Evolutionary conservation across 129 eudicot species (phyloP), one percentile per base, ranked within the genome.

Genomic region (Centrapalus pauciflorus): DNA sequence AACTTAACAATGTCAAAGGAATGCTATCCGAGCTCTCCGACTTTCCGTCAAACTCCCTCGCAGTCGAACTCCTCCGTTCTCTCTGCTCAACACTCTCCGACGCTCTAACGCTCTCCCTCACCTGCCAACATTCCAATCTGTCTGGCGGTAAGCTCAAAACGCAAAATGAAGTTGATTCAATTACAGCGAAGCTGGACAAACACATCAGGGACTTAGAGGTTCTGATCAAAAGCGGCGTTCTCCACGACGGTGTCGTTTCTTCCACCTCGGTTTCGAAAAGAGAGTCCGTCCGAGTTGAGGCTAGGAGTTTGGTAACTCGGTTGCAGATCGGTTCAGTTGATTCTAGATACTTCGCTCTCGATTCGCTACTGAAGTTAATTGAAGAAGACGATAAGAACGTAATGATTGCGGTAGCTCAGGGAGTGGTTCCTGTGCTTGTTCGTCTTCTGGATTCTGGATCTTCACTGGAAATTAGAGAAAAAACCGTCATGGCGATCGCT

Each of bases 331-430:
- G 89, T 19, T 64, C 93, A 0, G 33, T 64, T 8, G 83, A 83
- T 38, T 82, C 90, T 34, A 83, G 74, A 69, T 71, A 12, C 70
- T 64, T 55, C 13, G 85, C 77, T 4, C 70, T 89, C 5, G 89
- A 85, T 4, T 82, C 82, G 41, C 25, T 85, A 0, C 21, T 78
- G 1, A 69, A 70, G 51, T 60, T 88, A 17, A 40, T 88, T 0
- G 55, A 83, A 3, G 83, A 76, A 35, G 87, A 88, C 20, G 96
- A 85, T 49, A 88, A 85, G 65, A 82, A 88, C 4, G 85, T 88
- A 0, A 6, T 82, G 2, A 80, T 85, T 13, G 83, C 87, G 13
- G 92, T 85, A 26, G 87, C 85, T n/a, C 94, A 85, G 57, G 96
- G 94, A 28, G 66, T 85, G 0, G 82, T 85, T 17, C 90, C 93